Evolutionary conservation across 2,329 filamentous ascomycete species (phyloP), one percentile per base, ranked within the genome.

Genomic region (Fusarium papillatum): DNA sequence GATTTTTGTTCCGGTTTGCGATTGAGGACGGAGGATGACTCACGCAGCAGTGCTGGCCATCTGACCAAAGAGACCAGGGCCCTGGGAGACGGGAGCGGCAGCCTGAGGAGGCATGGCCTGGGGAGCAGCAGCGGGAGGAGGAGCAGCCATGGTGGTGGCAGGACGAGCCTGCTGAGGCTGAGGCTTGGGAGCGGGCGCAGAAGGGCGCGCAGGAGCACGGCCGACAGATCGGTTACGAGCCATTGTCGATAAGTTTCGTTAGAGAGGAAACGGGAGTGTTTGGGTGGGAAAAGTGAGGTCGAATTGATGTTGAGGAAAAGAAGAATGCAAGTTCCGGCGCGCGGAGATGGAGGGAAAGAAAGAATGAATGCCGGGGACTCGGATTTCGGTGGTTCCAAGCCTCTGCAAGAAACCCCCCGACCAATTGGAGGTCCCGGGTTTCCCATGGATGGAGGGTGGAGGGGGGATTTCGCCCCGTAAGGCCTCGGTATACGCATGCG

Each of bases 1-100:
- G 36, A 38, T 16, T 38, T 36, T 16, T 38, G 36, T 38, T 38
- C 36, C 36, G 36, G 36, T 38, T 38, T 38, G 36, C 36, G 36
- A 38, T 55, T 39, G 66, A 61, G 16, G 24, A 7, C 14, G 22
- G n/a, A 43, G 22, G 13, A 22, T 41, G n/a, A 93, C 95, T 88
- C 93, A 98, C 96, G 97, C 97, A 85, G 97, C 97, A 69, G 97
- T 99, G 83, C 93, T 95, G 78, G 97, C 97, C 94, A 99, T 98
- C 90, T 98, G 95, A 71, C 95, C 96, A 80, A 99, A 95, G 14
- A 99, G 90, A 76, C 97, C 96, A 7, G 95, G 93, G 34, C 95
- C 95, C 77, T 93, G 89, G 66, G 91, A 90, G 85, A 84, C 64
- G 87, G 85, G 60, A 86, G 84, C 66, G 86, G 77, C 78, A 64